Evolutionary conservation across 805 yeast genomes (phyloP).

Genomic region (Ogataea pilisensis): DNA sequence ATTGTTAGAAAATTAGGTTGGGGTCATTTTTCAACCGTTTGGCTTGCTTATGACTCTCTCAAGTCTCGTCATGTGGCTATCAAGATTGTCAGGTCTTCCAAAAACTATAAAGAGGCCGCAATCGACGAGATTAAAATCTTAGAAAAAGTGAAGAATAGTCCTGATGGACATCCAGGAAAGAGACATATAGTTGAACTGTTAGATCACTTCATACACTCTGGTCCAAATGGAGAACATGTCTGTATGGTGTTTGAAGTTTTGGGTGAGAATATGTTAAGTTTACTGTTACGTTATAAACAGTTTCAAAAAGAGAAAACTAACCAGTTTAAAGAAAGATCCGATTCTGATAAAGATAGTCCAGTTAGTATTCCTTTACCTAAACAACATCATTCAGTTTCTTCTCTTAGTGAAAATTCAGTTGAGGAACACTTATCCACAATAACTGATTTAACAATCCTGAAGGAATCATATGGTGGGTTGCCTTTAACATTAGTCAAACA

Average conservation of each 20-base stretch:
- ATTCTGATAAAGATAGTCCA: conserved; percentile 7
- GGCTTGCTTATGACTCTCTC: conserved; percentile 48
- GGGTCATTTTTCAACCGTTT: conserved; percentile 74
- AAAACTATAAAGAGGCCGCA: conserved; percentile 58
- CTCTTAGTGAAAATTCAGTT: conserved; percentile 1
- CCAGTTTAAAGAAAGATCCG: conserved; percentile 19
- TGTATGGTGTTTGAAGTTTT: conserved; percentile 65
- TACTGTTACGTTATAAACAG: conserved; percentile 44
- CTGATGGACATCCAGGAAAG: conserved; percentile 45
- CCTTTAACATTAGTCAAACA: conserved; percentile 52
- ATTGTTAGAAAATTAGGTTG: conserved; percentile 59
- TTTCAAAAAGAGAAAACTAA: conserved; percentile 30
- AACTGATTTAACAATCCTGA: conserved; percentile 32
- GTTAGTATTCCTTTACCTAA: background rate
- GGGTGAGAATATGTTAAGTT: conserved; percentile 54
- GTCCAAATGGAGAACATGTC: conserved; percentile 62
- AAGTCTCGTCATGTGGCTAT: conserved; percentile 50
- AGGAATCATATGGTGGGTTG: conserved; percentile 46
- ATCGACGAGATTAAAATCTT: conserved; percentile 55
- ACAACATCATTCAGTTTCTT: background rate
- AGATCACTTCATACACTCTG: conserved; percentile 52
- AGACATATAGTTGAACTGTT: conserved; percentile 47
- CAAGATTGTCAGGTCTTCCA: conserved; percentile 54
- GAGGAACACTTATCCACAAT: conserved; percentile 25
- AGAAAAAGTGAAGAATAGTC: conserved; percentile 29